phyloP scores from a whole-genome alignment of 2,329 filamentous ascomycete species.

The Teratosphaeria destructans region DNA sequence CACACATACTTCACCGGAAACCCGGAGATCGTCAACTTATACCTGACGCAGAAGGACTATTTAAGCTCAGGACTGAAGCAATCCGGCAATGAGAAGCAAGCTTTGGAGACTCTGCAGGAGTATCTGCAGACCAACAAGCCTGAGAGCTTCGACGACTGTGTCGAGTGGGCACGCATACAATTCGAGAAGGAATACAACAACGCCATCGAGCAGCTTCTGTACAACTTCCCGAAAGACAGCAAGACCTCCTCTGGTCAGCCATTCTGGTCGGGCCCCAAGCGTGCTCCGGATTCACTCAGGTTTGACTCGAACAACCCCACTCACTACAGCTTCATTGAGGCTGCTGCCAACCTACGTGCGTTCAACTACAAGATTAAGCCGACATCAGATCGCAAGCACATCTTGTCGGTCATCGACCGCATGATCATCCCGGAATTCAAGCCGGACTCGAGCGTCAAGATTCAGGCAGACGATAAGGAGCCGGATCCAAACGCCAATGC shows the following conservation, averaged over 20 bases:
- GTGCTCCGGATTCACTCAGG: conserved; percentile 80
- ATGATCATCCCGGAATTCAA: conserved; percentile 95
- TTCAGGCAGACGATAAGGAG: conserved; percentile 91
- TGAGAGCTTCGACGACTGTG: conserved; percentile 86
- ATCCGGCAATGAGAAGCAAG: conserved; percentile 88
- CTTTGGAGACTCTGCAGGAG: conserved; percentile 78
- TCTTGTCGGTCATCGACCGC: conserved; percentile 70
- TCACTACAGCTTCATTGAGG: conserved; percentile 78
- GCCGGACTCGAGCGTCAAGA: conserved; percentile 84
- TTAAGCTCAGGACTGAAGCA: conserved; percentile 80
- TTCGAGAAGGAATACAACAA: conserved; percentile 98
- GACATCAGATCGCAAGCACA: conserved; percentile 55
- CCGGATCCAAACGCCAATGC: conserved; percentile 72
- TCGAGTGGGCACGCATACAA: conserved; percentile 84
- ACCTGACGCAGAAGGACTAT: conserved; percentile 85
- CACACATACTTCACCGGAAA: conserved; percentile 89
- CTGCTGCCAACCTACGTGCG: conserved; percentile 83
- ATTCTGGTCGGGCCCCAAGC: conserved; percentile 98
- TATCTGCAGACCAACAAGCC: conserved; percentile 89
- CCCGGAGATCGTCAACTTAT: conserved; percentile 81
- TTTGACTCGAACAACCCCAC: conserved; percentile 78
- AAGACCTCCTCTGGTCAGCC: conserved; percentile 76
- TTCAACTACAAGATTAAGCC: conserved; percentile 95
- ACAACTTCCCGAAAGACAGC: conserved; percentile 94
- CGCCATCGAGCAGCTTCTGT: conserved; percentile 85